Evolutionary conservation across 768 basidiomycete genomes (phyloP).

Genomic region (Mycena olivaceomarginata): DNA sequence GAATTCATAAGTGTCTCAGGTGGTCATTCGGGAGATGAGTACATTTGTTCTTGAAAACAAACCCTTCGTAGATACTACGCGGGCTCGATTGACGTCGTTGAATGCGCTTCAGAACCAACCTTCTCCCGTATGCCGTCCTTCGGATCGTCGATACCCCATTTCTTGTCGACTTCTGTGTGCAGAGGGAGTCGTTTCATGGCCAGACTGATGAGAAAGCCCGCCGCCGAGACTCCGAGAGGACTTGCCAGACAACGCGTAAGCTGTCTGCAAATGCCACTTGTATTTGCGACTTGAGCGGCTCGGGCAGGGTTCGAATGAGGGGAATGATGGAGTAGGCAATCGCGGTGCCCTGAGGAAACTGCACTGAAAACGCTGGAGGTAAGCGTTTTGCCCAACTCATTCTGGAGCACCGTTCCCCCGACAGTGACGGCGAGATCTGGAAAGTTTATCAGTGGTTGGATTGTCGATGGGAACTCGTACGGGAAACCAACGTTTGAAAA

Average conservation of each 20-base stretch:
- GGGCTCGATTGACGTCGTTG: neutral
- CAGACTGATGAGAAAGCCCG: slow-evolving; percentile 53
- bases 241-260: slow-evolving; percentile 60
- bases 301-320: slow-evolving; percentile 52
- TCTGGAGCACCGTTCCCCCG: slow-evolving; percentile 66
- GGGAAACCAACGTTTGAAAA: slow-evolving; percentile 45
- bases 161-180: slow-evolving; percentile 50
- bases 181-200: slow-evolving; percentile 55
- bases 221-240: slow-evolving; percentile 57
- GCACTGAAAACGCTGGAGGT: slow-evolving; percentile 56
- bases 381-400: slow-evolving; percentile 61
- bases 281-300: slow-evolving; percentile 54
- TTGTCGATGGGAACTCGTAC: neutral
- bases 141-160: slow-evolving; percentile 45
- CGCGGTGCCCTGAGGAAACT: slow-evolving; percentile 57
- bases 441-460: neutral
- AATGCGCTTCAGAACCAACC: neutral
- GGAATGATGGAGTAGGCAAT: slow-evolving; percentile 66
- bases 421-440: slow-evolving; percentile 56
- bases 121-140: neutral
- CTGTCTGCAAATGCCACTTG: slow-evolving; percentile 62
- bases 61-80: neutral
- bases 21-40: neutral
- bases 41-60: neutral
- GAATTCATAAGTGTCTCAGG: no score